Percentiles rank a stretch among this genome's conserved stretches.
Conservation (phyloP, 2,329 filamentous ascomycete genomes). For the Aureobasidium sp. region DNA sequence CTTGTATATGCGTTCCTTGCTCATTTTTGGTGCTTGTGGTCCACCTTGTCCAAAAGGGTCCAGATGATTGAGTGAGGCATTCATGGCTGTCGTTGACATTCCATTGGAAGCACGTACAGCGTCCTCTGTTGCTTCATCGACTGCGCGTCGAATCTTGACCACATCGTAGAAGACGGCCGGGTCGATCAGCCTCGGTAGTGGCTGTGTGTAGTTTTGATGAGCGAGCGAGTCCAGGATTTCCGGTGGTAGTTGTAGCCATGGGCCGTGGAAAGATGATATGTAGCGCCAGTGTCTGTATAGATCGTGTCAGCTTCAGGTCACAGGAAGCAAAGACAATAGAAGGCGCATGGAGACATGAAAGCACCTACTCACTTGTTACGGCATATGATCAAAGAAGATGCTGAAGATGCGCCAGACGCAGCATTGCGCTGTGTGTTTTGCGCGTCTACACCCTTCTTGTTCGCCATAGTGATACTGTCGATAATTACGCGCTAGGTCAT, state of each 20-base stretch:
- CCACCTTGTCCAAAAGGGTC: conserved; percentile 57
- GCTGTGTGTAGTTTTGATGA: conserved; percentile 81
- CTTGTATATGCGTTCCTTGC: conserved; percentile 78
- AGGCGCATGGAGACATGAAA: conserved; percentile 1
- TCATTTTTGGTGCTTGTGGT: conserved; percentile 67
- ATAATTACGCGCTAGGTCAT: conserved; percentile 5
- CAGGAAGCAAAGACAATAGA: neutral
- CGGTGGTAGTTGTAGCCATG: conserved; percentile 82
- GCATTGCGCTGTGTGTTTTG: conserved; percentile 24
- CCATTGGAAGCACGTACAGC: conserved; percentile 82
- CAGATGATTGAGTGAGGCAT: conserved; percentile 59
- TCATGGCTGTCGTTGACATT: conserved; percentile 70
- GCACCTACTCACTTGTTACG: conserved; percentile 70
- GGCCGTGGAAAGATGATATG: conserved; percentile 85
- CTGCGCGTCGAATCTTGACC: conserved; percentile 80
- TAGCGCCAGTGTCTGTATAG: conserved; percentile 81
- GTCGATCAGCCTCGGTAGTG: conserved; percentile 80
- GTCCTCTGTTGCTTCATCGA: conserved; percentile 83
- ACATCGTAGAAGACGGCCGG: conserved; percentile 86
- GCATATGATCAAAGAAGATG: conserved; percentile 65
- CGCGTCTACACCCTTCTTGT: conserved; percentile 33
- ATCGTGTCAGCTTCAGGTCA: neutral
- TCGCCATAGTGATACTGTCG: conserved; percentile 31
- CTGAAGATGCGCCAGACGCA: conserved; percentile 36
- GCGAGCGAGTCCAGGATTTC: conserved; percentile 84